phyloP scores from a whole-genome alignment of 192 early-diverging fungal genomes.

The Coemansia biformis region DNA sequence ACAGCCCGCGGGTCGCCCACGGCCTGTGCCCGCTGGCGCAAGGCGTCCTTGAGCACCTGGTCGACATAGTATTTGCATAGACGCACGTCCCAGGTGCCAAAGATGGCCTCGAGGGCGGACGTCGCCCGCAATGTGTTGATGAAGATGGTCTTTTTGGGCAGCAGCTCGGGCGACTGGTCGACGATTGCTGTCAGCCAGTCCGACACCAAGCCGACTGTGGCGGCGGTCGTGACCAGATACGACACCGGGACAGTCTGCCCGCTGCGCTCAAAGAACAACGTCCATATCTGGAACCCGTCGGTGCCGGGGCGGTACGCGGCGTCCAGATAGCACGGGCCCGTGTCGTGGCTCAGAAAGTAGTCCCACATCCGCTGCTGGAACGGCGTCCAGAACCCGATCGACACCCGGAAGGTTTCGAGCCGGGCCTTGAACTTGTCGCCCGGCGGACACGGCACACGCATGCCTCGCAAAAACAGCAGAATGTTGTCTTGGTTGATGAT shows the following conservation, averaged over 20 bases:
- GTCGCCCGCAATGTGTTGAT: conserved; percentile 17
- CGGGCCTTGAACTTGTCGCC: conserved; percentile 8
- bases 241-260: conserved; percentile 16
- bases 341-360: conserved; percentile 9
- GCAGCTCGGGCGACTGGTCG: neutral
- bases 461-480: conserved; percentile 10
- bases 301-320: conserved; percentile 13
- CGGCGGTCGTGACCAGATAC: conserved; percentile 29
- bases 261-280: conserved; percentile 28
- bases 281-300: conserved; percentile 46
- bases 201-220: conserved; percentile 8
- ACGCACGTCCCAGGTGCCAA: conserved; percentile 20
- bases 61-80: conserved; percentile 33
- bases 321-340: conserved; percentile 31
- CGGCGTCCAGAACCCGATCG: conserved; percentile 26
- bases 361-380: conserved; percentile 38
- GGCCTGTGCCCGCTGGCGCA: neutral
- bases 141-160: conserved; percentile 16
- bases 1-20: neutral
- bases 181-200: conserved; percentile 29
- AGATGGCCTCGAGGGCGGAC: conserved; percentile 4
- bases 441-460: conserved; percentile 22
- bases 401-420: neutral
- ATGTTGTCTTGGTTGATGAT: conserved; percentile 13
- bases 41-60: conserved; percentile 13